phyloP scores from a whole-genome alignment of 768 basidiomycete genomes.

The Leucogyrophana mollusca region DNA sequence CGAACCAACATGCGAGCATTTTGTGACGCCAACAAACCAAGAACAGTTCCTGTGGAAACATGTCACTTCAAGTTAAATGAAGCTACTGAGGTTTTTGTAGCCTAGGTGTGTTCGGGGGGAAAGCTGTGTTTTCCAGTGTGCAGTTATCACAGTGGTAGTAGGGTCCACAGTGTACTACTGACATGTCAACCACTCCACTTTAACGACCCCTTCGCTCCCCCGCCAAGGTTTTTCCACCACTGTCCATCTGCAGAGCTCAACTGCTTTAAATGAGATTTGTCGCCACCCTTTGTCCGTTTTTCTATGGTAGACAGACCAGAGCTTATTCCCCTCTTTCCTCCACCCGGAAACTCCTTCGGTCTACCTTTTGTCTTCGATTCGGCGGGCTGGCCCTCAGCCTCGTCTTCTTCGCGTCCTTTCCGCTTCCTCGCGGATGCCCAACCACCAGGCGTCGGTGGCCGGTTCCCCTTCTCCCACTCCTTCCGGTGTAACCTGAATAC shows the following conservation, averaged over 20 bases:
- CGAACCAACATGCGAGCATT: too few relatives aligned
- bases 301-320: constrained; percentile 58
- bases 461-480: constrained; percentile 68
- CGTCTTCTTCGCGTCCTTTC: constrained; percentile 14
- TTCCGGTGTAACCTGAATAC: constrained; percentile 81
- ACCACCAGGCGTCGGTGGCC: constrained; percentile 10
- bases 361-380: constrained; percentile 1
- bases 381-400: not conserved
- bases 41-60: too few relatives aligned
- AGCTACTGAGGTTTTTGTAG: too few relatives aligned
- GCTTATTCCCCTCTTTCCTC: constrained; percentile 62
- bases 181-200: too few relatives aligned
- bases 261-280: not conserved
- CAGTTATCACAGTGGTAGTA: too few relatives aligned
- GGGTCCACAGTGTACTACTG: too few relatives aligned
- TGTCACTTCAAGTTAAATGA: too few relatives aligned
- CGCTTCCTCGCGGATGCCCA: constrained; percentile 17
- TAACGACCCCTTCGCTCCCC: constrained; percentile 1
- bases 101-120: too few relatives aligned
- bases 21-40: too few relatives aligned
- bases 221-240: constrained; percentile 48
- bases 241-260: constrained; percentile 11
- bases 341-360: constrained; percentile 37
- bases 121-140: too few relatives aligned
- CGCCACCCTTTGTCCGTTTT: constrained; percentile 24